Evolutionary conservation across 164 flowering plant species (phyloP).

Genomic region (Stephania yunnanensis): DNA sequence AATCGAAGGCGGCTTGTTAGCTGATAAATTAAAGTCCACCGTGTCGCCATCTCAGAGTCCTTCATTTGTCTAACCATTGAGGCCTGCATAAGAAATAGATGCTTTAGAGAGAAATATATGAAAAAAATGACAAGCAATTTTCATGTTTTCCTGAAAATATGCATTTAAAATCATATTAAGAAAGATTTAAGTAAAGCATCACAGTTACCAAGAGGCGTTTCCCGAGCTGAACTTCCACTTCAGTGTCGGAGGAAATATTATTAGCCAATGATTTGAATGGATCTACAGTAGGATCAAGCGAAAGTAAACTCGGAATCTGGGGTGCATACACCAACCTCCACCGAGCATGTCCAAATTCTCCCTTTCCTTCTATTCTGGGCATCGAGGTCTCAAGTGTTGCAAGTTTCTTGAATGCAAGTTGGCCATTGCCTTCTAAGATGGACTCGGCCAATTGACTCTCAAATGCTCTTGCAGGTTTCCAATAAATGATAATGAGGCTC

Average conservation of each 20-base stretch:
- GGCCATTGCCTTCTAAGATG: conserved; percentile 91
- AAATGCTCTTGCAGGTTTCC: conserved; percentile 89
- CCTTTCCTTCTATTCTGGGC: conserved; percentile 98
- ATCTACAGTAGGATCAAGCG: conserved; percentile 80
- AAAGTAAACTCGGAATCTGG: conserved; percentile 81
- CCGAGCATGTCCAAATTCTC: conserved; percentile 95
- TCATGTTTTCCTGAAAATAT: no score
- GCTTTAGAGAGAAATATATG: not conserved
- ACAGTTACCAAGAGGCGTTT: conserved; percentile 82
- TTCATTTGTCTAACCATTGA: conserved; percentile 93
- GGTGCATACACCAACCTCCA: conserved; percentile 99
- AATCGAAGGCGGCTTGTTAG: conserved; percentile 92
- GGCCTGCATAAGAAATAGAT: no score
- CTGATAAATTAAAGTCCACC: conserved; percentile 87
- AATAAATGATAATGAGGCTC: no score
- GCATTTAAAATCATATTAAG: not conserved
- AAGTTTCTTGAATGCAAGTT: conserved; percentile 95
- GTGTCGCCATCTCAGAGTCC: conserved; percentile 98
- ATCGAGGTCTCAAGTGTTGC: conserved; percentile 87
- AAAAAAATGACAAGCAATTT: not conserved
- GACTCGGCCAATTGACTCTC: conserved; percentile 95
- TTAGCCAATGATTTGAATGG: conserved; percentile 88
- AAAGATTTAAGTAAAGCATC: not conserved
- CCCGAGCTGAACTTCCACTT: conserved; percentile 98
- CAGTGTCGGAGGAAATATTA: conserved; percentile 87